phyloP scores from a whole-genome alignment of 2,329 filamentous ascomycete genomes.

The Penicillium janthinellum region DNA sequence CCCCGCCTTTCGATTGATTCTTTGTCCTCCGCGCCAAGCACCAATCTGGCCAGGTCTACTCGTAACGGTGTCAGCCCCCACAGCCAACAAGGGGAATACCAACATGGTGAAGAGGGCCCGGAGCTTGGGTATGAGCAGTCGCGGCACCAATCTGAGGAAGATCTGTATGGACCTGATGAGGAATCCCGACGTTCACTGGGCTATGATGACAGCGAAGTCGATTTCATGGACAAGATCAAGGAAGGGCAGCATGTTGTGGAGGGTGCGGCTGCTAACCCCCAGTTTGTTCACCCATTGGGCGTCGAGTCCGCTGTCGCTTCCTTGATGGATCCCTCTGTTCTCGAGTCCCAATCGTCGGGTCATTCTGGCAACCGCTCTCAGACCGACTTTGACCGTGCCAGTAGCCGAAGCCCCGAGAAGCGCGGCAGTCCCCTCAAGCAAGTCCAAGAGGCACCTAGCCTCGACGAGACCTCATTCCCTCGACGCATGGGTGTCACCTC shows the following conservation, averaged over 20 bases:
- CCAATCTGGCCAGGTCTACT: constrained; percentile 57
- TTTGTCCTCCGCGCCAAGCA: constrained; percentile 60
- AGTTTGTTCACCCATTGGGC: constrained; percentile 71
- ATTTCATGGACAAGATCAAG: constrained; percentile 60
- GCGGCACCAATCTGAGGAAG: constrained; percentile 30
- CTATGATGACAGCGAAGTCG: constrained; percentile 58
- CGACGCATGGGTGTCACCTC: constrained; percentile 49
- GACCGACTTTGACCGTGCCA: constrained; percentile 44
- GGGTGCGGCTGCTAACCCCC: constrained; percentile 70
- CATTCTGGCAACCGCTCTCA: constrained; percentile 51
- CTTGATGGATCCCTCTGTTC: constrained; percentile 77
- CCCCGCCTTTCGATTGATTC: constrained; percentile 59
- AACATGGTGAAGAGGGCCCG: constrained; percentile 34
- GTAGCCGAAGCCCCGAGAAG: constrained; percentile 34
- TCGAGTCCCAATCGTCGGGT: constrained; percentile 62
- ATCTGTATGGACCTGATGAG: constrained; percentile 46
- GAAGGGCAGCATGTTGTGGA: constrained; percentile 71
- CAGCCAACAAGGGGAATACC: constrained; percentile 49
- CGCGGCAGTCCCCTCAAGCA: constrained; percentile 52
- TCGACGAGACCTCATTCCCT: constrained; percentile 43
- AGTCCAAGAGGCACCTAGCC: constrained; percentile 38
- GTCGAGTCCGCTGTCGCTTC: constrained; percentile 92
- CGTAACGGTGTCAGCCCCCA: constrained; percentile 57
- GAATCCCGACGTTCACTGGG: constrained; percentile 55
- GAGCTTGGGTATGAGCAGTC: constrained; percentile 45